Evolutionary conservation across 768 basidiomycete species (phyloP).

Genomic region (Coprinopsis cinerea): DNA sequence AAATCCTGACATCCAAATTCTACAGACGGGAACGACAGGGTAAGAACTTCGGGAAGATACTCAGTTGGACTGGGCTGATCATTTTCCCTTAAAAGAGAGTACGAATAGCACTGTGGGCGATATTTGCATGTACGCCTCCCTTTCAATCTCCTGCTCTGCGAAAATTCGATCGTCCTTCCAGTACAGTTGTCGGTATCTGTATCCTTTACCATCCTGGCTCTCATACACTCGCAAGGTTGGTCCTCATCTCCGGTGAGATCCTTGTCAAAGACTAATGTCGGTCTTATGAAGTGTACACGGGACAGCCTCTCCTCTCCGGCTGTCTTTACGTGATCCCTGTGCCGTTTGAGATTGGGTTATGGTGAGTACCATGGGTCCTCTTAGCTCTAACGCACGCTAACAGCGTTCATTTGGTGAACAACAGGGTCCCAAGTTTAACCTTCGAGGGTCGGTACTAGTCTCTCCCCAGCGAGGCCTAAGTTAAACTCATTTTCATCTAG

Average conservation of each 20-base stretch:
- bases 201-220: not conserved
- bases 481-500: not conserved
- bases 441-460: not conserved
- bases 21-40: not conserved
- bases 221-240: not conserved
- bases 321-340: not conserved
- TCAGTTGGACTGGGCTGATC: not conserved
- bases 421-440: not conserved
- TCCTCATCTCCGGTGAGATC: not conserved
- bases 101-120: not conserved
- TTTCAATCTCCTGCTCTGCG: too few species aligned
- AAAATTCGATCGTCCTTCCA: too few species aligned
- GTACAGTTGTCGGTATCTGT: not conserved
- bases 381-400: not conserved
- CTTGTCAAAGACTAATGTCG: not conserved
- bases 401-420: not conserved
- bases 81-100: not conserved
- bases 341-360: not conserved
- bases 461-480: too few species aligned
- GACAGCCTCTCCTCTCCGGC: not conserved
- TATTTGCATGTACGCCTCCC: too few species aligned
- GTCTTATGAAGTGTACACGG: not conserved
- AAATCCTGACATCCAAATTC: not conserved
- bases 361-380: not conserved
- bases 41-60: not conserved